These are phyloP conservation scores for Calocybe indica DNA, from an alignment of 768 basidiomycete species.

Conservation along the genomic window DNA sequence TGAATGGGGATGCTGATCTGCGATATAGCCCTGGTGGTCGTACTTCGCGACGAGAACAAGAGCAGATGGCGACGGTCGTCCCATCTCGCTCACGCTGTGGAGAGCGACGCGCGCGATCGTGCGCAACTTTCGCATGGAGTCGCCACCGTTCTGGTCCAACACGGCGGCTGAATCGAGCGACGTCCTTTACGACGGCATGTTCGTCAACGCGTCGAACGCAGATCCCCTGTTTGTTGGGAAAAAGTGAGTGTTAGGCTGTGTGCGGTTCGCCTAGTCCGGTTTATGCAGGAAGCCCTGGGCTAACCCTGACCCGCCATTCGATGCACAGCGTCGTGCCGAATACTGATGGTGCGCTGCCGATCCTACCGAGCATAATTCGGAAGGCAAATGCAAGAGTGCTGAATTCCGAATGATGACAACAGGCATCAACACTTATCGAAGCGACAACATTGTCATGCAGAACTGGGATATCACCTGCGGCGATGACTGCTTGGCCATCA, in stretches of 20 bases:
- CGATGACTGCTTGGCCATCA: constrained; percentile 61
- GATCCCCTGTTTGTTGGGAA: constrained; percentile 43
- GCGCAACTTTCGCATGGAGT: constrained; percentile 43
- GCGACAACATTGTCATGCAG: constrained; percentile 37
- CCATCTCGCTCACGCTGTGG: constrained; percentile 47
- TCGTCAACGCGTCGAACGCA: constrained; percentile 49
- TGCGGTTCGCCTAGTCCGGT: not conserved
- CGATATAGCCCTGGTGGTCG: constrained; percentile 47
- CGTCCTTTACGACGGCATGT: constrained; percentile 52
- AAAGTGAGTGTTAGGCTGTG: constrained; percentile 30
- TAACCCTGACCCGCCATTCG: not conserved
- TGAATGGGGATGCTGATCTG: not conserved
- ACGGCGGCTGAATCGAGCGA: constrained; percentile 43
- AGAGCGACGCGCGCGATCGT: constrained; percentile 37
- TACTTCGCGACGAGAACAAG: constrained; percentile 41
- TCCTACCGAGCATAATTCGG: not conserved
- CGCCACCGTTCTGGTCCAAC: constrained; percentile 59
- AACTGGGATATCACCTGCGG: constrained; percentile 62
- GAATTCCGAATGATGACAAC: too few relatives aligned
- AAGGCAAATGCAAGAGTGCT: constrained; percentile 16
- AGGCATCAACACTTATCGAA: constrained; percentile 49
- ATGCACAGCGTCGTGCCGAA: constrained; percentile 45
- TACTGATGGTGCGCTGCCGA: constrained; percentile 41
- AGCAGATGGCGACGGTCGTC: constrained; percentile 51
- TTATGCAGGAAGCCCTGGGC: not conserved